Percentiles rank a stretch among this genome's conserved stretches.
Evolutionary conservation across 352 stramenopile species (phyloP).

Genomic region (Phytophthora capsici): DNA sequence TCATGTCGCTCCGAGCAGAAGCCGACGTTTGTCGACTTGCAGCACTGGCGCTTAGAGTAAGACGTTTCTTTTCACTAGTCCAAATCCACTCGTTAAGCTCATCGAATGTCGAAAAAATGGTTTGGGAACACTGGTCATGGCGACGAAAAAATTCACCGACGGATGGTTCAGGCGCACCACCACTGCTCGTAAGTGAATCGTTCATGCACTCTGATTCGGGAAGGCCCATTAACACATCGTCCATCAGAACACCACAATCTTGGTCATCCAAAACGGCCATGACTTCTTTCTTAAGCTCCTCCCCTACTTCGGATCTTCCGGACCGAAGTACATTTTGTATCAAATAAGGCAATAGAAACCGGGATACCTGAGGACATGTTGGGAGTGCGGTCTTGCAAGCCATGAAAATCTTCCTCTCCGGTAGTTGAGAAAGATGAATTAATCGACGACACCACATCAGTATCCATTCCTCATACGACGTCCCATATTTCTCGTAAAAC

Average conservation of each 20-base stretch:
- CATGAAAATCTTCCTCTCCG: constrained; percentile 85
- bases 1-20: constrained; percentile 46
- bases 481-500: constrained; percentile 80
- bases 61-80: constrained; percentile 81
- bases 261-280: constrained; percentile 84
- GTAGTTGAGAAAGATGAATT: constrained; percentile 80
- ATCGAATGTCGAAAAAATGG: constrained; percentile 87
- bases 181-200: constrained; percentile 15
- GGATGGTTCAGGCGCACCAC: constrained; percentile 13
- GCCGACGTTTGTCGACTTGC: constrained; percentile 48
- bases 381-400: constrained; percentile 67
- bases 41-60: constrained; percentile 61
- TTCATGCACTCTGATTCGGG: constrained; percentile 36
- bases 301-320: constrained; percentile 61
- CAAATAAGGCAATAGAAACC: constrained; percentile 85
- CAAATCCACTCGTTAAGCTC: constrained; percentile 91
- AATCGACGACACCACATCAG: constrained; percentile 76
- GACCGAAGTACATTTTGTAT: constrained; percentile 87
- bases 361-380: constrained; percentile 75
- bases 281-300: constrained; percentile 81
- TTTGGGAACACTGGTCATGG: constrained; percentile 87
- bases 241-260: constrained; percentile 61
- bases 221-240: constrained; percentile 49
- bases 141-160: constrained; percentile 74
- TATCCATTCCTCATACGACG: constrained; percentile 87